Percentiles rank a stretch among this genome's conserved stretches.
phyloP scores from a whole-genome alignment of 805 yeast species.

The Spathaspora girioi region DNA sequence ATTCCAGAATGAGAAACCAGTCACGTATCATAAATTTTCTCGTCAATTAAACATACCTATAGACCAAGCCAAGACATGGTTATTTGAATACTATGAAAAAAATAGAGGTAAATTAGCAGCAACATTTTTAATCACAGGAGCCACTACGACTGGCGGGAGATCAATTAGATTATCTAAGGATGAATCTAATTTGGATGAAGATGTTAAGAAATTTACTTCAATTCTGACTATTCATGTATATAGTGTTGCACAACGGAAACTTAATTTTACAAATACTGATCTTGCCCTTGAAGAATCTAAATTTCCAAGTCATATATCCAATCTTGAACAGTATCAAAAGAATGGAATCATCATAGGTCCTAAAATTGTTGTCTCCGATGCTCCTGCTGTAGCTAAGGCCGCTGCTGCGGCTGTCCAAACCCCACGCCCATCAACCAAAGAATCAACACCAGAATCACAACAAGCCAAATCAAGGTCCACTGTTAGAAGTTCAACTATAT shows the following conservation, averaged over 20 bases:
- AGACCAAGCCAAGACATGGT: conserved; percentile 33
- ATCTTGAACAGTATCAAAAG: conserved; percentile 15
- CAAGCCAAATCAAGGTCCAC: conserved; percentile 3
- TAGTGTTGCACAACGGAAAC: conserved; percentile 20
- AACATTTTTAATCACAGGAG: conserved; percentile 41
- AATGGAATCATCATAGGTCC: conserved; percentile 36
- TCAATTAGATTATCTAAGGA: conserved; percentile 19
- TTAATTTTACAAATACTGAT: conserved; percentile 10
- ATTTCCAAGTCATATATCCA: conserved; percentile 10
- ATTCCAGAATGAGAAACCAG: conserved; percentile 19
- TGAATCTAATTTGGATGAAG: conserved; percentile 20
- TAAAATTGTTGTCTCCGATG: conserved; percentile 1
- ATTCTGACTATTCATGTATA: conserved; percentile 38
- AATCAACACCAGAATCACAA: conserved; percentile 4
- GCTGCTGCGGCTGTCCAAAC: conserved; percentile 2
- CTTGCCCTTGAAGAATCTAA: conserved; percentile 15
- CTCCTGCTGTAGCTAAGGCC: conserved; percentile 2
- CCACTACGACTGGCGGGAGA: conserved; percentile 9
- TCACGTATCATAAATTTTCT: conserved; percentile 42
- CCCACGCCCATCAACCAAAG: conserved; percentile 5
- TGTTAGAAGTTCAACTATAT: conserved; percentile 12
- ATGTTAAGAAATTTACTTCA: conserved; percentile 21
- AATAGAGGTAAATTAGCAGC: conserved; percentile 36
- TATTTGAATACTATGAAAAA: conserved; percentile 34
- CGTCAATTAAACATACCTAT: conserved; percentile 37